phyloP scores from a whole-genome alignment of 2,329 filamentous ascomycete genomes.

The Pestalotiopsis sp. region DNA sequence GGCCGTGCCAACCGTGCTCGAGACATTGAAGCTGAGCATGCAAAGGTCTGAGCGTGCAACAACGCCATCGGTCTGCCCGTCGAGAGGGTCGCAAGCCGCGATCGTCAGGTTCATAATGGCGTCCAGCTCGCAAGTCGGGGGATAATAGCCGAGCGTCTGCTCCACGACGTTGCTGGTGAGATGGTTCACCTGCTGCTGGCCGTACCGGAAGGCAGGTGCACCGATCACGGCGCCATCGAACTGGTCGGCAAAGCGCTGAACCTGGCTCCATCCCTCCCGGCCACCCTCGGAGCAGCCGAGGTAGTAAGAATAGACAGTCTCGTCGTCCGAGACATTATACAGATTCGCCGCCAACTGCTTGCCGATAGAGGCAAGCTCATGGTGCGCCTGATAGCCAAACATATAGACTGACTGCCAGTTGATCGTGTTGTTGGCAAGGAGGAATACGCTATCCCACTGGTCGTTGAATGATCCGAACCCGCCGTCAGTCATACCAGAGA shows the following conservation, averaged over 20 bases:
- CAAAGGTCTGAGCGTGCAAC: constrained; percentile 42
- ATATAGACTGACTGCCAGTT: constrained; percentile 38
- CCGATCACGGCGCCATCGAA: constrained; percentile 49
- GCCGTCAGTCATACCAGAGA: constrained; percentile 50
- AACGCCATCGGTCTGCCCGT: constrained; percentile 57
- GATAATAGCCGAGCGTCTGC: constrained; percentile 41
- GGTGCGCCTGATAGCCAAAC: constrained; percentile 40
- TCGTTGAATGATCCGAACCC: constrained; percentile 51
- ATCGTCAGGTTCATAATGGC: constrained; percentile 58
- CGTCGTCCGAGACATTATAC: constrained; percentile 34
- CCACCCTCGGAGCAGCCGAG: constrained; percentile 58
- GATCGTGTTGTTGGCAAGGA: constrained; percentile 41
- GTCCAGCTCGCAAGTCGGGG: constrained; percentile 44
- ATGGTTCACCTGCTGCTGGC: constrained; percentile 48
- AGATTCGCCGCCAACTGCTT: constrained; percentile 45
- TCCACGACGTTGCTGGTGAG: constrained; percentile 42
- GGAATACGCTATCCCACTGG: constrained; percentile 37
- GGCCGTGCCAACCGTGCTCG: constrained; percentile 44
- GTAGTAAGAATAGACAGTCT: constrained; percentile 49
- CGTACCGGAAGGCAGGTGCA: constrained; percentile 48
- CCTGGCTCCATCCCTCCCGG: constrained; percentile 49
- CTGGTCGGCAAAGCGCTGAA: constrained; percentile 52
- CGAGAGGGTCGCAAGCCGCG: constrained; percentile 55
- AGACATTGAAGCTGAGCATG: constrained; percentile 41
- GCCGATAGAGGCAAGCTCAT: constrained; percentile 41